phyloP scores from a whole-genome alignment of 441 rosid species.

The Aleurites moluccanus region DNA sequence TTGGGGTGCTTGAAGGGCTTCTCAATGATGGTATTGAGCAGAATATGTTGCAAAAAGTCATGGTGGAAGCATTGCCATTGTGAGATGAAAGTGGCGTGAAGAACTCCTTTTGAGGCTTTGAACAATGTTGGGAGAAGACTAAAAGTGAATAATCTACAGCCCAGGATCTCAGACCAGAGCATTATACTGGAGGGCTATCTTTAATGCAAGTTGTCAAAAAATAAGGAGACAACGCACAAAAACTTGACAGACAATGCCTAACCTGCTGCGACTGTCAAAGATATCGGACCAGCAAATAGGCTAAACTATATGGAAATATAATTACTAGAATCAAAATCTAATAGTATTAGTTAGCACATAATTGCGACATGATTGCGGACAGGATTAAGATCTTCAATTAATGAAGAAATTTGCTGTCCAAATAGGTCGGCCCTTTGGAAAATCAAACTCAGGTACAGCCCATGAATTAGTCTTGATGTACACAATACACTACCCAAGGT shows the following conservation, averaged over 20 bases:
- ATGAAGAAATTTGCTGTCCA: no score
- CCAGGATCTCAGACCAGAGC: conserved; percentile 42
- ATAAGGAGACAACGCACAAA: conserved; percentile 30
- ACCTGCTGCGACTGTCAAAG: no score
- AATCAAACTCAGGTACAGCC: no score
- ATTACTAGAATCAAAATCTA: no score
- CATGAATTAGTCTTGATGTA: no score
- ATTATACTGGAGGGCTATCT: conserved; percentile 66
- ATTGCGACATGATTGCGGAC: no score
- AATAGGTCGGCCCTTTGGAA: no score
- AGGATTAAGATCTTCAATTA: no score
- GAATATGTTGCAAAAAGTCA: conserved; percentile 55
- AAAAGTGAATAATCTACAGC: conserved; percentile 46
- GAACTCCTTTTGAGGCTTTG: conserved; percentile 25
- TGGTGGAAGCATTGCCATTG: conserved; percentile 67
- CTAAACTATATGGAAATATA: no score
- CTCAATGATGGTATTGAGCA: conserved; percentile 50
- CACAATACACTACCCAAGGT: no score
- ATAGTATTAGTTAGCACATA: no score
- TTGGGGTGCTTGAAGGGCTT: conserved; percentile 51
- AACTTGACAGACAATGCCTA: not conserved
- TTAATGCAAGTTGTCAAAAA: conserved; percentile 29
- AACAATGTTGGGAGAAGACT: conserved; percentile 40
- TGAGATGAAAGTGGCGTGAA: conserved; percentile 41
- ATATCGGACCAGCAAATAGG: no score